Conservation (phyloP, 2,329 filamentous ascomycete species). For the Botrytis hyacinthi region DNA sequence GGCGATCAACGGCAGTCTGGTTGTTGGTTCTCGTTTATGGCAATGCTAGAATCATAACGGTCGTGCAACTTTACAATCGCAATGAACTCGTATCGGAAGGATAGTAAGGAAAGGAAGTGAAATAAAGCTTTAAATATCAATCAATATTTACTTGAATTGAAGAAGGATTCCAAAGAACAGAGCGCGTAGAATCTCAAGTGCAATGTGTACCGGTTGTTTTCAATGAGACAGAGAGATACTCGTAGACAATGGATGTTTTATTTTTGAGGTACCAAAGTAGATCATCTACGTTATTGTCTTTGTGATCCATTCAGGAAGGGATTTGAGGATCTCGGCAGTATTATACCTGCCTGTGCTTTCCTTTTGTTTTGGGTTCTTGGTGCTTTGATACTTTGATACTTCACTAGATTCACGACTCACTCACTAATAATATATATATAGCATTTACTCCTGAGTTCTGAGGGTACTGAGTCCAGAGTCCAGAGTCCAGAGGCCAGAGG, state of each 20-base stretch:
- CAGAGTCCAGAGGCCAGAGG: not conserved
- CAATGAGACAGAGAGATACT: not conserved
- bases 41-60: conserved; percentile 19
- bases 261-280: not conserved
- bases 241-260: not conserved
- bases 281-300: conserved; percentile 6
- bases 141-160: conserved; percentile 13
- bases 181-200: not conserved
- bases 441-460: not conserved
- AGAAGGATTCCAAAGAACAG: not conserved
- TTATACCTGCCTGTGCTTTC: not conserved
- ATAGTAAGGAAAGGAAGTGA: not conserved
- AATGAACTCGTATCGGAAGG: not conserved
- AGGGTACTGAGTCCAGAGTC: not conserved
- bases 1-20: not conserved
- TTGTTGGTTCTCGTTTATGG: conserved; percentile 16
- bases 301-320: conserved; percentile 1
- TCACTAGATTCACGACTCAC: conserved; percentile 6
- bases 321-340: not conserved
- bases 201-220: not conserved
- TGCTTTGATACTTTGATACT: not conserved
- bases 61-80: not conserved
- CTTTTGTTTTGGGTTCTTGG: not conserved
- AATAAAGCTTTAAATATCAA: conserved; percentile 2
- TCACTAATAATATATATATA: not conserved